Percentiles rank a stretch among this genome's conserved stretches.
These are phyloP conservation scores for Coemansia sp. DNA, from an alignment of 192 early-diverging fungal species.

Conservation along the genomic window DNA sequence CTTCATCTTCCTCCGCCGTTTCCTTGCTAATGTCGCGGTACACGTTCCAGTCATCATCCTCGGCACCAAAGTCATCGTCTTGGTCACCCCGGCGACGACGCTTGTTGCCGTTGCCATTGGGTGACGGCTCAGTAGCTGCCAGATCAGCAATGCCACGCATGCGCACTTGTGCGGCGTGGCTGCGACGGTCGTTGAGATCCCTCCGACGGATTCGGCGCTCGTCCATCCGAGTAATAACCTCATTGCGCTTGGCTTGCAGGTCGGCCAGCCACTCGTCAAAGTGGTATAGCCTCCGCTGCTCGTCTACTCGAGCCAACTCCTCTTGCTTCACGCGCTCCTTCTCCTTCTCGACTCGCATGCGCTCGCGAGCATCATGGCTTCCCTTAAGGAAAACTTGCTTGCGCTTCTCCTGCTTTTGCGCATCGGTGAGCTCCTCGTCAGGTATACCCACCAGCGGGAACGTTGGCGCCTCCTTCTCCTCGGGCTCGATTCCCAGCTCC, in stretches of 20 bases:
- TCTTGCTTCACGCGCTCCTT: slow-evolving; percentile 56
- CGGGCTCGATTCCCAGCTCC: slow-evolving; percentile 78
- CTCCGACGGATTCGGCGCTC: slow-evolving; percentile 67
- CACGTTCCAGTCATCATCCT: slow-evolving; percentile 91
- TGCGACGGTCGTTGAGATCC: slow-evolving; percentile 85
- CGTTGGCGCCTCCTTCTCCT: slow-evolving; percentile 74
- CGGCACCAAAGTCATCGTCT: slow-evolving; percentile 93
- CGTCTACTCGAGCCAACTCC: slow-evolving; percentile 69
- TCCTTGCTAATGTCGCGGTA: slow-evolving; percentile 89
- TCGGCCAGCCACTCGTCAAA: slow-evolving; percentile 76
- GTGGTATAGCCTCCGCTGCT: slow-evolving; percentile 68
- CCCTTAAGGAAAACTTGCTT: slow-evolving; percentile 82
- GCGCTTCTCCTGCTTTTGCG: slow-evolving; percentile 81
- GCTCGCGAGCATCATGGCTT: slow-evolving; percentile 73
- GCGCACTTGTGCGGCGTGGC: slow-evolving; percentile 81
- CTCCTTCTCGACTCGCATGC: slow-evolving; percentile 74
- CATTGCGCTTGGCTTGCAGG: slow-evolving; percentile 62
- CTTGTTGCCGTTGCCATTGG: slow-evolving; percentile 18
- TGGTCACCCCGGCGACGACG: slow-evolving; percentile 53
- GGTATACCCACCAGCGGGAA: slow-evolving; percentile 78
- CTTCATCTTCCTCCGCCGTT: slow-evolving; percentile 80
- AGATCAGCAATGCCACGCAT: slow-evolving; percentile 87
- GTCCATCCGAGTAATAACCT: slow-evolving; percentile 71
- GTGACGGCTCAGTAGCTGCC: slow-evolving; percentile 57
- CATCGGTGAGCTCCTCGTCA: slow-evolving; percentile 77